phyloP scores from a whole-genome alignment of 1,139 yeast species.

The Cylindricascospora bacillispora region DNA sequence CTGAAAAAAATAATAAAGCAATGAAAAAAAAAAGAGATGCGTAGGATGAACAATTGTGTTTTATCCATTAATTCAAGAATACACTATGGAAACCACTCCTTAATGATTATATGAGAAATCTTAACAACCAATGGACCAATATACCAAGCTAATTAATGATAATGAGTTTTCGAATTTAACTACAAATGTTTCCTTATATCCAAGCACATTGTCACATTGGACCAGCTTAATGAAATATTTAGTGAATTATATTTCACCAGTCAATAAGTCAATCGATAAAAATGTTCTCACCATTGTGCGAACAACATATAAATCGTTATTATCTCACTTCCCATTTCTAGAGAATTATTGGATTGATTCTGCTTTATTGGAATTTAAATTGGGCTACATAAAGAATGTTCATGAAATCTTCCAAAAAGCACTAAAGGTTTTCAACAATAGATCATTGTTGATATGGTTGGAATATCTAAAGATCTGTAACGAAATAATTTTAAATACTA shows the following conservation, averaged over 20 bases:
- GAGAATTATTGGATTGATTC: conserved; percentile 74
- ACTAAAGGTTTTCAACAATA: conserved; percentile 26
- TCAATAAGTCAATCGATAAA: conserved; percentile 15
- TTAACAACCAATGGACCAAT: conserved; percentile 16
- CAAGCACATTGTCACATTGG: conserved; percentile 21
- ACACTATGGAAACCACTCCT: no score
- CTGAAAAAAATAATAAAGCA: no score
- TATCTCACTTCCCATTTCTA: conserved; percentile 52
- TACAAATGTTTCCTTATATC: conserved; percentile 16
- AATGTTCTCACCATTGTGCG: conserved; percentile 21
- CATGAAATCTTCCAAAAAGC: conserved; percentile 42
- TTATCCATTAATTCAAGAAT: no score
- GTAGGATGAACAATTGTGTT: no score
- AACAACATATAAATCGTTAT: conserved; percentile 41
- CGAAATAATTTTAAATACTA: conserved; percentile 26
- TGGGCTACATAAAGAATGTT: conserved; percentile 43
- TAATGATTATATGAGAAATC: no score
- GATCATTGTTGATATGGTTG: conserved; percentile 63
- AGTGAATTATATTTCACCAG: conserved; percentile 16
- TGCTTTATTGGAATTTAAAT: conserved; percentile 52
- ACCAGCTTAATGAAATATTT: conserved; percentile 21
- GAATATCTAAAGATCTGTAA: conserved; percentile 46
- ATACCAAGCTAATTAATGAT: conserved; percentile 10
- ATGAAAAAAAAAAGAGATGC: no score
- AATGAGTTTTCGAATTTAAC: conserved; percentile 17